Base-by-base conservation (phyloP, 805 yeast genomes). In the Barnettozyma vustinii region DNA sequence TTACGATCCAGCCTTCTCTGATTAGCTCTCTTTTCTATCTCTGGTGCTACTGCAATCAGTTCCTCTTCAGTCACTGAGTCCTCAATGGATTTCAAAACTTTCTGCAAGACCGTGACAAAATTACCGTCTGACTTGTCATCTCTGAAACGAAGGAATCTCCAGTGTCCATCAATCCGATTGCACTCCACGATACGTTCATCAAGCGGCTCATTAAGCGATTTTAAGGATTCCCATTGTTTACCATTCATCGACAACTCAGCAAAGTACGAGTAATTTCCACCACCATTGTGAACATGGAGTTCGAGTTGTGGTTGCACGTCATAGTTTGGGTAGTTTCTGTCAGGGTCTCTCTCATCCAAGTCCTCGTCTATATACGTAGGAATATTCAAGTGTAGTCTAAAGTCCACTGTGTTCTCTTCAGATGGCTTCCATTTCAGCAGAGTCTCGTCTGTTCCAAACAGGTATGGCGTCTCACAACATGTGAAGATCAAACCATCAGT, bases 361-460 rank as follows among this genome's bases (percentile, higher is more conserved):
- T 82, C 87, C 6, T 77, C 77, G 62, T 86, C 92, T 42, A 75
- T 75, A 56, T 56, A 81, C 9, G 66, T 56, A 16, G 81, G 79
- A 58, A 87, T 87, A 33, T 75, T 75, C 50, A 89, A 65, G 32
- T 74, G 73, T 51, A 94, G 66, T 62, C 83, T 83, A 67, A 88
- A 94, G 67, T 94, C 99, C 40, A 95, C 80, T 0, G 97, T 85
- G 59, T 94, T 95, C 65, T 92, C 99, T 53, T 87, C 87, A 12
- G 96, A 88, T 2, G 99, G 98, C 62, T 94, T 94, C 99, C 99
- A 94, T 67, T 95, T 94, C 48, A 94, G 69, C 44, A 94, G 71
- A 7, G 89, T 80, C 0, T 80, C 76, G 65, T 94, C 98, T 1
- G 98, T 92, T 13, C 98, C 98, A 53, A 83, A 80, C 3, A 80